A percentile compares a stretch with the other conserved stretches of the same genome.
phyloP scores from a whole-genome alignment of 106 monocot species.

The Chionographis japonica region DNA sequence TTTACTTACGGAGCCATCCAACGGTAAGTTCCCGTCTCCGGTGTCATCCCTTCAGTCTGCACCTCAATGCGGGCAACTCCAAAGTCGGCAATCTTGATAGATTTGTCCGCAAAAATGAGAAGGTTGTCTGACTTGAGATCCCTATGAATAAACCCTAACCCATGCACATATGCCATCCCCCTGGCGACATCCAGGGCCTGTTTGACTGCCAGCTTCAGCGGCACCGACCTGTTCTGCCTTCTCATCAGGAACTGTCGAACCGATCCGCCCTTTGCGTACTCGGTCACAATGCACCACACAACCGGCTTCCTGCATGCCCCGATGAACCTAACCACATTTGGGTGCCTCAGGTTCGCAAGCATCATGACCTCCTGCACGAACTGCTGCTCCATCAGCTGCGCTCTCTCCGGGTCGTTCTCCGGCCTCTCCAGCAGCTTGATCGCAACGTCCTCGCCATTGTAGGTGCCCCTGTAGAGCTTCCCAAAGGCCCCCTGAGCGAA shows the following conservation, averaged over 20 bases:
- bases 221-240: conserved; percentile 53
- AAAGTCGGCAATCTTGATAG: conserved; percentile 74
- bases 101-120: conserved; percentile 50
- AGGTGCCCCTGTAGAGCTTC: conserved; percentile 63
- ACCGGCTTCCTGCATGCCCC: conserved; percentile 64
- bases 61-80: conserved; percentile 72
- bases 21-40: conserved; percentile 70
- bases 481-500: conserved; percentile 82
- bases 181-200: conserved; percentile 64
- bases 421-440: conserved; percentile 64
- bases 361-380: conserved; percentile 75
- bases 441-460: conserved; percentile 63
- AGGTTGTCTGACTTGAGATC: conserved; percentile 69
- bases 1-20: conserved; percentile 80
- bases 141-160: conserved; percentile 54
- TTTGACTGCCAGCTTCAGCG: conserved; percentile 50
- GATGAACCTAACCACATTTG: conserved; percentile 52
- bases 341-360: conserved; percentile 62
- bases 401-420: conserved; percentile 51
- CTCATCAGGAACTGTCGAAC: conserved; percentile 54
- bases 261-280: conserved; percentile 73
- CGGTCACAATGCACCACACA: conserved; percentile 77
- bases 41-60: conserved; percentile 75
- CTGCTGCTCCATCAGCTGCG: conserved; percentile 65
- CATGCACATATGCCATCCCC: conserved; percentile 72